phyloP scores from a whole-genome alignment of 2,329 filamentous ascomycete species.

The Colletotrichum tropicicola region DNA sequence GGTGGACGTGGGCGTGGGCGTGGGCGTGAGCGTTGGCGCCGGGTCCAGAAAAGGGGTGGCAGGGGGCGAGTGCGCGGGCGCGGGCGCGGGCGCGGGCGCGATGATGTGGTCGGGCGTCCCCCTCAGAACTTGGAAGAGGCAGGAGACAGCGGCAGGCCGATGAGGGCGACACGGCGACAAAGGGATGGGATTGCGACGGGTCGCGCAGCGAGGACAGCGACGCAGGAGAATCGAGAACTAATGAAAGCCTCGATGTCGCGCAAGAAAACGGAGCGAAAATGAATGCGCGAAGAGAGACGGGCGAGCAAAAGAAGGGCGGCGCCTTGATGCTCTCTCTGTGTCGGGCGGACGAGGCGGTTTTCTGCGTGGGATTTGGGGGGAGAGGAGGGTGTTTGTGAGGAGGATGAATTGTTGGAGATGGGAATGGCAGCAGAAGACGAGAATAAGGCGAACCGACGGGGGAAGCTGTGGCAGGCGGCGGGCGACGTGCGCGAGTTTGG shows the following conservation, averaged over 20 bases:
- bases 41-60: slow-evolving; percentile 28
- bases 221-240: slow-evolving; percentile 54
- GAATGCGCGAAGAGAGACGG: slow-evolving; percentile 33
- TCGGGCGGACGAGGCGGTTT: slow-evolving; percentile 34
- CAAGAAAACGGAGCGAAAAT: slow-evolving; percentile 32
- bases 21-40: slow-evolving; percentile 11
- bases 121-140: slow-evolving; percentile 12
- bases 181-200: slow-evolving; percentile 26
- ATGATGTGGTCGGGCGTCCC: slow-evolving; percentile 31
- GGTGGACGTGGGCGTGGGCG: slow-evolving; percentile 3
- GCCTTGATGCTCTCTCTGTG: slow-evolving; percentile 30
- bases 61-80: slow-evolving; percentile 25
- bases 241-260: slow-evolving; percentile 53
- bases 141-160: slow-evolving; percentile 21
- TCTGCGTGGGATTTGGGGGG: slow-evolving; percentile 23
- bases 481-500: slow-evolving; percentile 25
- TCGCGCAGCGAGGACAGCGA: slow-evolving; percentile 32
- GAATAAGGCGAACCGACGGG: slow-evolving; percentile 23
- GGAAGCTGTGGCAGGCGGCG: slow-evolving; percentile 20
- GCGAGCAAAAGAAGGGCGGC: slow-evolving; percentile 26
- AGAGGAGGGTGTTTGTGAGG: slow-evolving; percentile 31
- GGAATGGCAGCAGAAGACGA: slow-evolving; percentile 26
- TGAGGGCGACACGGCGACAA: slow-evolving; percentile 24
- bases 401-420: slow-evolving; percentile 28
- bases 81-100: slow-evolving; percentile 21